Conservation (phyloP, 805 yeast genomes). For the Lipomyces orientalis region DNA sequence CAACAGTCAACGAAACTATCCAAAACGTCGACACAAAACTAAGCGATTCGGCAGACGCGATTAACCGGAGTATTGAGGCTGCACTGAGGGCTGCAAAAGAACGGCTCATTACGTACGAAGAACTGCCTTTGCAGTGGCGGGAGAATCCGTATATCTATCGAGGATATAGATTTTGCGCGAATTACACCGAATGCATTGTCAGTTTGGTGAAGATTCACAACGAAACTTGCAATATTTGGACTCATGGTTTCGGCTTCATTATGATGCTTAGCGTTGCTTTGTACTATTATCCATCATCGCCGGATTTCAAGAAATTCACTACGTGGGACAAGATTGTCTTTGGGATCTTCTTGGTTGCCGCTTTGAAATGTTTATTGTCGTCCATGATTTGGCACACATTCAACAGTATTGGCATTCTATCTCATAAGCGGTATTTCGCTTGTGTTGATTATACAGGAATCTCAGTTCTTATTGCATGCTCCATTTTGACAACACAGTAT, state of each 20-base stretch:
- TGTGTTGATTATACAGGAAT: constrained; percentile 96
- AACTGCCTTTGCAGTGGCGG: constrained; percentile 90
- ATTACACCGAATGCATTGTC: constrained; percentile 62
- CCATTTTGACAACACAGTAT: constrained; percentile 85
- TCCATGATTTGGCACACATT: constrained; percentile 93
- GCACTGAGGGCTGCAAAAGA: constrained; percentile 42
- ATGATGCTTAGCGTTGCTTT: constrained; percentile 61
- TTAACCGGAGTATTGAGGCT: constrained; percentile 31
- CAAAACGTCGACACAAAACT: constrained; percentile 15
- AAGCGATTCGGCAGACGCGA: constrained; percentile 25
- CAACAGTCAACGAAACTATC: constrained; percentile 25
- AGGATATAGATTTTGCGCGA: constrained; percentile 83
- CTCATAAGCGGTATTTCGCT: constrained; percentile 71
- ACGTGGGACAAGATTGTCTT: constrained; percentile 57
- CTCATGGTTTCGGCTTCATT: constrained; percentile 76
- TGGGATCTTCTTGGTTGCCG: constrained; percentile 70
- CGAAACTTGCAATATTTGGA: constrained; percentile 92
- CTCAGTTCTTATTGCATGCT: constrained; percentile 85
- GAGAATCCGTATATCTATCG: constrained; percentile 83
- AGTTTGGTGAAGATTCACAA: constrained; percentile 74
- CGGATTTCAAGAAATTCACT: constrained; percentile 51
- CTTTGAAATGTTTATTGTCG: constrained; percentile 75
- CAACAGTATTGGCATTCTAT: constrained; percentile 70
- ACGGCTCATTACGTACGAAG: constrained; percentile 75
- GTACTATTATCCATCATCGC: constrained; percentile 67